Percentiles rank a stretch among this genome's conserved stretches.
Evolutionary conservation across 2,329 filamentous ascomycete species (phyloP).

Genomic region (Ploettnerulaceae sp.): DNA sequence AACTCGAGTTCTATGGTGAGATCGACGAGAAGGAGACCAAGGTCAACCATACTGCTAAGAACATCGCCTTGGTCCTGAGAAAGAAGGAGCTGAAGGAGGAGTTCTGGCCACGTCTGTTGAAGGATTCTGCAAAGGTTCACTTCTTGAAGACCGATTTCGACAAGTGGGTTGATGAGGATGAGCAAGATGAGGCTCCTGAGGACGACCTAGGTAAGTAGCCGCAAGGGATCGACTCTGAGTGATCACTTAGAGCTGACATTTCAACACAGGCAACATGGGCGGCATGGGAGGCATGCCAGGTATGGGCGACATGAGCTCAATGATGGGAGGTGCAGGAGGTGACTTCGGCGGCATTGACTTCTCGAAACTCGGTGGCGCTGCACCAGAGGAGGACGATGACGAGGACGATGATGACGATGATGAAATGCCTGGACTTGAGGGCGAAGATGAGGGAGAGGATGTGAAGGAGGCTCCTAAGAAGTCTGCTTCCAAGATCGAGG

Average conservation of each 20-base stretch:
- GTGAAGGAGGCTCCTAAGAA: slow-evolving; percentile 42
- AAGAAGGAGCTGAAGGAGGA: slow-evolving; percentile 96
- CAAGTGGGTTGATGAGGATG: slow-evolving; percentile 60
- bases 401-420: slow-evolving; percentile 50
- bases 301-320: slow-evolving; percentile 38
- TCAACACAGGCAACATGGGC: slow-evolving; percentile 44
- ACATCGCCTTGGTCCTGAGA: slow-evolving; percentile 83
- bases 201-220: slow-evolving; percentile 67
- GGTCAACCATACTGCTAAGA: slow-evolving; percentile 81
- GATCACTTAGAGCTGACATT: slow-evolving; percentile 12
- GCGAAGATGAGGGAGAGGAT: slow-evolving; percentile 50
- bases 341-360: slow-evolving; percentile 89
- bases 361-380: slow-evolving; percentile 71
- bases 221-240: background rate
- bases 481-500: slow-evolving; percentile 38
- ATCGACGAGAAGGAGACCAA: slow-evolving; percentile 83
- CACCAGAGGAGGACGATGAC: slow-evolving; percentile 42
- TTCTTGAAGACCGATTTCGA: slow-evolving; percentile 99
- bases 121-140: slow-evolving; percentile 84
- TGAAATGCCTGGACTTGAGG: slow-evolving; percentile 80
- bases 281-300: slow-evolving; percentile 52
- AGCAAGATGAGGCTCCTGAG: slow-evolving; percentile 85
- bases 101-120: slow-evolving; percentile 93
- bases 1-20: slow-evolving; percentile 83
- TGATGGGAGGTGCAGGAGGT: slow-evolving; percentile 45